A percentile compares a stretch with the other conserved stretches of the same genome.
Conservation (phyloP, 495 filamentous ascomycete species). For the Hyphodiscus hymeniophilus region DNA sequence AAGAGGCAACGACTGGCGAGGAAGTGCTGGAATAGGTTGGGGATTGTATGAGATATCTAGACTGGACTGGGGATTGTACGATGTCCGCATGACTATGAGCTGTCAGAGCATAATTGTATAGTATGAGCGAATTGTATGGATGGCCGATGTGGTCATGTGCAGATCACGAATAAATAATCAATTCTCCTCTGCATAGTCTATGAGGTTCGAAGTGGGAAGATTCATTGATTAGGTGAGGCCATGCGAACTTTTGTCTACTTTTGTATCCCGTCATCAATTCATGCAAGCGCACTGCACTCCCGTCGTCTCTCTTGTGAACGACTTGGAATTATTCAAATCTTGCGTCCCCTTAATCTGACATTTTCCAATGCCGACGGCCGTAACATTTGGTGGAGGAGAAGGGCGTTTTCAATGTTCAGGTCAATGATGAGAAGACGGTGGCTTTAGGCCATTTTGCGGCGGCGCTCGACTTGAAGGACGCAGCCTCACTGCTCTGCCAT, state of each 20-base stretch:
- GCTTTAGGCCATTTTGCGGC: slow-evolving; percentile 65
- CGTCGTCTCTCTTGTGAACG: not conserved
- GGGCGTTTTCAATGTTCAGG: no score
- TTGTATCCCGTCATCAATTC: slow-evolving; percentile 4
- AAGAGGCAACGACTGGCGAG: not conserved
- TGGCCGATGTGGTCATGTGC: not conserved
- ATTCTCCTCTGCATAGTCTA: slow-evolving; percentile 6
- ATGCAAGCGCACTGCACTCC: slow-evolving; percentile 3
- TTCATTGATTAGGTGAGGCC: slow-evolving; percentile 3
- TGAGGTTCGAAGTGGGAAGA: not conserved
- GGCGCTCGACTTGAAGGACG: slow-evolving; percentile 56
- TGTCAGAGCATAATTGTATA: not conserved
- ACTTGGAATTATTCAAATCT: not conserved
- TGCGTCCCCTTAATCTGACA: not conserved
- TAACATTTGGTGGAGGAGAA: no score
- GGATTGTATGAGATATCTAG: not conserved
- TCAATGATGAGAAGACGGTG: slow-evolving; percentile 39
- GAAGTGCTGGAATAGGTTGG: slow-evolving; percentile 12
- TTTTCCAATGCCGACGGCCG: no score
- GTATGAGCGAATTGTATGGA: not conserved
- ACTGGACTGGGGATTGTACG: slow-evolving; percentile 7
- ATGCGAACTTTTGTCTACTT: slow-evolving; percentile 20
- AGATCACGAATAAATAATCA: slow-evolving; percentile 4
- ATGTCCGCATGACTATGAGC: not conserved
- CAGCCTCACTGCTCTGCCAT: slow-evolving; percentile 48